Evolutionary conservation across 2,329 filamentous ascomycete species (phyloP).

Genomic region (Pseudogymnoascus sp.): DNA sequence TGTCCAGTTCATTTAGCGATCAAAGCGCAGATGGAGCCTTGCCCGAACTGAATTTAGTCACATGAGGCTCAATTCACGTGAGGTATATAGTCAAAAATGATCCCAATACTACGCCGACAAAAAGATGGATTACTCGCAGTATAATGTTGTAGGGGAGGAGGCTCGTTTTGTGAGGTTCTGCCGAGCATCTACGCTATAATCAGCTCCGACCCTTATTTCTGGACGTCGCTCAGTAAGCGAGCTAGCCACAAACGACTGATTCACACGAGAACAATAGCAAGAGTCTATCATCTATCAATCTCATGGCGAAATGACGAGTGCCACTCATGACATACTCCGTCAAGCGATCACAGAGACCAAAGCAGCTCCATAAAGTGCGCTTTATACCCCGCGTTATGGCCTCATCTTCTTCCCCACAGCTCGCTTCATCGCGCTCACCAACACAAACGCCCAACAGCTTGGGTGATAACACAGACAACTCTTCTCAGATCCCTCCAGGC

Average conservation of each 20-base stretch:
- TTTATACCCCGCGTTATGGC: conserved; percentile 24
- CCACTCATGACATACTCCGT: conserved; percentile 26
- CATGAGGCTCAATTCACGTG: conserved; percentile 4
- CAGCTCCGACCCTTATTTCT: neutral
- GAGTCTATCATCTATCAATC: neutral
- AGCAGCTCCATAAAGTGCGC: conserved; percentile 22
- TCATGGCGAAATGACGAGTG: conserved; percentile 14
- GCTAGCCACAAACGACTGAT: conserved; percentile 1
- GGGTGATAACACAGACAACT: neutral
- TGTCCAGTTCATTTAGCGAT: neutral
- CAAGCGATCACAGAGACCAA: conserved; percentile 24
- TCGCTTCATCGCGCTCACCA: neutral
- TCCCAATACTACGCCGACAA: neutral
- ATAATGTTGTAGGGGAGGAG: neutral
- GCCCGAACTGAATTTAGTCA: neutral
- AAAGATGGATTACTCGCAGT: neutral
- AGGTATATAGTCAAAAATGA: neutral
- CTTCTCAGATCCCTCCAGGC: neutral
- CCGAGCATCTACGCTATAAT: neutral
- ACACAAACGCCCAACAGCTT: neutral
- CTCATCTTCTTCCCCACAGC: neutral
- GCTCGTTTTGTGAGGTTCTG: neutral
- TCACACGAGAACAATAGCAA: conserved; percentile 13
- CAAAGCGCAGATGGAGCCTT: neutral
- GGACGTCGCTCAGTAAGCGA: neutral